Percentiles rank a stretch among this genome's conserved stretches.
Conservation (phyloP, 176 grass and related monocot genomes). For the Avena sativa region DNA sequence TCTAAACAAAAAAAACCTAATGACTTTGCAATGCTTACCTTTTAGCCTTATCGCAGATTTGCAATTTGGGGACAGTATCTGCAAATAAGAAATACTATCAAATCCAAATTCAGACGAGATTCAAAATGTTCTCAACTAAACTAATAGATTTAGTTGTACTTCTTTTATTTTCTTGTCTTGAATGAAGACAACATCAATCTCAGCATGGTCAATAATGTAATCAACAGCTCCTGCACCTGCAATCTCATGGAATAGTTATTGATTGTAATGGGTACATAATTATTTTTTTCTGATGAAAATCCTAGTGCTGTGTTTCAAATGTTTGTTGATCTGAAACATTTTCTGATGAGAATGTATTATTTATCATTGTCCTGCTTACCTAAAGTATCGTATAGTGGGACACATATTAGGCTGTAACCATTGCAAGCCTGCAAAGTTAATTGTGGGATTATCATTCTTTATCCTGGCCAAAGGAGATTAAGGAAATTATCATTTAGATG, state of each 20-base stretch:
- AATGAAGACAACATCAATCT: constrained; percentile 80
- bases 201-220: constrained; percentile 95
- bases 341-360: background rate
- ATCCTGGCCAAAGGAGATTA: constrained; percentile 22
- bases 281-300: background rate
- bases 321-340: constrained; percentile 26
- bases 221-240: constrained; percentile 79
- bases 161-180: constrained; percentile 99
- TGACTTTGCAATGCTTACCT: constrained; percentile 51
- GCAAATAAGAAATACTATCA: constrained; percentile 31
- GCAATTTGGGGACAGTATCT: constrained; percentile 66
- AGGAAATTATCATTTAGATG: constrained; percentile 1
- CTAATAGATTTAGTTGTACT: constrained; percentile 42
- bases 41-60: constrained; percentile 59
- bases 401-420: constrained; percentile 80
- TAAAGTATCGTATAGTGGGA: constrained; percentile 93
- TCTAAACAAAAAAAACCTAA: constrained; percentile 8
- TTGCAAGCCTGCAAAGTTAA: constrained; percentile 84
- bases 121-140: background rate
- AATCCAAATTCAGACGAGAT: background rate
- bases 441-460: constrained; percentile 33
- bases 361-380: constrained; percentile 50
- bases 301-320: constrained; percentile 20
- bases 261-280: background rate
- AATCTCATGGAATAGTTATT: constrained; percentile 25